Base-by-base conservation (phyloP, 441 rosid species). In the Erodium moschatum region DNA sequence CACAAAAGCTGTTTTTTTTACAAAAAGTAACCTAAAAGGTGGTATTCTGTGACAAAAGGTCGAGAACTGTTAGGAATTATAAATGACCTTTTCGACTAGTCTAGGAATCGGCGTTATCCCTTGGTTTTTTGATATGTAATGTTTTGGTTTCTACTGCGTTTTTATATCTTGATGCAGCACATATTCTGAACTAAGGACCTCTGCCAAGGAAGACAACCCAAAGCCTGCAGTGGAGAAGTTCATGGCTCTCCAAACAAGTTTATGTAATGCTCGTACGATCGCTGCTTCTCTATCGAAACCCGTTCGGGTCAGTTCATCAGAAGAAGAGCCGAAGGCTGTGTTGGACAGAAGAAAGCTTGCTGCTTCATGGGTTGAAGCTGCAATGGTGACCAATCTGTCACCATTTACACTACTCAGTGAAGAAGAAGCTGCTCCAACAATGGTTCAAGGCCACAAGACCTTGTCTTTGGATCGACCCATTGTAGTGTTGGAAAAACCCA, bases 321-420 rank as follows among this genome's bases (percentile, higher is more conserved):
- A 91, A 83, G 93, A 88, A 83, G 87, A 85, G 33, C 56, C 81
- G 19, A 89, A 35, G 40, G 40, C 81, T 10, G 72, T 85, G 27
- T 75, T 79, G 2, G 94, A 88, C 67, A 84, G 86, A 72, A 85
- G 79, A 73, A 94, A 85, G 74, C 80, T 76, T 56, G 97, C 96
- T 62, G 80, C 85, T 68, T 73, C 81, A 8, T 94, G 99, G 99
- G 89, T 94, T 67, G 97, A 91, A 76, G 96, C 96, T 68, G 99
- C 97, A 35, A 67, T 94, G 56, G 76, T 87, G 70, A 88, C 97
- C 65, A 89, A 91, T 62, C 76, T 94, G 73, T 91, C 96, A 0
- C 67, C 92, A 58, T 88, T 94, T 81, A 81, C 92, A 42, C 83
- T 94, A 27, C 88, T 84, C 70, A 82, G 82, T 65, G 86, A 73